Evolutionary conservation across 257 asterid species (phyloP).

Genomic region (Eustoma russellianum): DNA sequence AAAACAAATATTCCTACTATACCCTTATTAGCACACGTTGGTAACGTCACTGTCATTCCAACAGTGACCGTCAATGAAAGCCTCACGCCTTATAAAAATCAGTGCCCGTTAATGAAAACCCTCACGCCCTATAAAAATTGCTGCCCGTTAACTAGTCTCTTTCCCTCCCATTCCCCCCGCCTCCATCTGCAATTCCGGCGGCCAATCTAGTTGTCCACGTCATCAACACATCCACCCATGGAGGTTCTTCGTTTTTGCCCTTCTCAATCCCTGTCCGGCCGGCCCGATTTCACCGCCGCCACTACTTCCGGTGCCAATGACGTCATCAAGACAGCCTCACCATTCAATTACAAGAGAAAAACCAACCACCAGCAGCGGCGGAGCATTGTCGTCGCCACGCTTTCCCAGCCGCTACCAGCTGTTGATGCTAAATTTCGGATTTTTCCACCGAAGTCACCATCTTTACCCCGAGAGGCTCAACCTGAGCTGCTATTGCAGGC

Average conservation of each 20-base stretch:
- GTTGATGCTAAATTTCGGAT: conserved; percentile 15
- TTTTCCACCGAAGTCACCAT: conserved; percentile 4
- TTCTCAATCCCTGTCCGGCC: conserved; percentile 22
- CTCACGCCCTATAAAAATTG: too few relatives aligned
- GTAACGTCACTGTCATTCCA: too few relatives aligned
- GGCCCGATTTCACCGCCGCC: conserved; percentile 19
- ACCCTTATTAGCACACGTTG: too few relatives aligned
- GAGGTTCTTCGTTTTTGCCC: conserved; percentile 35
- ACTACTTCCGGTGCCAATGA: conserved; percentile 15
- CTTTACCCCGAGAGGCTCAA: conserved; percentile 1
- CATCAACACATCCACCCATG: conserved; percentile 15
- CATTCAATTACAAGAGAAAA: neutral
- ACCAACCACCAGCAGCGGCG: neutral
- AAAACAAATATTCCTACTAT: too few relatives aligned
- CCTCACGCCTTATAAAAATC: too few relatives aligned
- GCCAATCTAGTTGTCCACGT: neutral
- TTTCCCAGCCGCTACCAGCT: conserved; percentile 26
- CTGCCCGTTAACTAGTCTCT: too few relatives aligned
- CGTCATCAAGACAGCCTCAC: conserved; percentile 12
- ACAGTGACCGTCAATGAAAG: too few relatives aligned
- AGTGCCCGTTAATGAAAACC: too few relatives aligned
- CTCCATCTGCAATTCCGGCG: conserved; percentile 1
- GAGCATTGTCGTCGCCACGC: conserved; percentile 18
- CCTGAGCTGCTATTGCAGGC: conserved; percentile 29
- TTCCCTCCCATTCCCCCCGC: neutral